These are phyloP conservation scores for Aspergillus coremiiformis DNA, from an alignment of 495 filamentous ascomycete genomes.

Conservation along the genomic window DNA sequence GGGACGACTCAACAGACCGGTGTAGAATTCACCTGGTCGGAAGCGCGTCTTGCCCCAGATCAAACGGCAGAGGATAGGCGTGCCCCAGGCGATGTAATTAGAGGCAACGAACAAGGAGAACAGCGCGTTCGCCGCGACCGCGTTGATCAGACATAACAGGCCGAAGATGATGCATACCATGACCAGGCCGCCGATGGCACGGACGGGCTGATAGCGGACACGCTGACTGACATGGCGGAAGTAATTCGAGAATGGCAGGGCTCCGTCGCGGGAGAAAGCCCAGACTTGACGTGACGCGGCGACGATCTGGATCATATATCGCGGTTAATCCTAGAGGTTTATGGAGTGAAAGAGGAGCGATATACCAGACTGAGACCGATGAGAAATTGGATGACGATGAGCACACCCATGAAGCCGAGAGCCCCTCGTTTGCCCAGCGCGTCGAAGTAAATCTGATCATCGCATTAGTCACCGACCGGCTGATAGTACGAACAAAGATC, in stretches of 20 bases:
- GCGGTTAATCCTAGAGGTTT: neutral
- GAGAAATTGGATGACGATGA: constrained; percentile 39
- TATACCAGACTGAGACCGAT: constrained; percentile 38
- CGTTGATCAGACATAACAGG: constrained; percentile 47
- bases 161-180: constrained; percentile 46
- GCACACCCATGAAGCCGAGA: constrained; percentile 39
- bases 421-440: constrained; percentile 39
- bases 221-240: constrained; percentile 45
- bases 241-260: constrained; percentile 51
- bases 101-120: constrained; percentile 53
- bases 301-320: constrained; percentile 26
- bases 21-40: constrained; percentile 50
- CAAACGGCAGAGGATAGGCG: constrained; percentile 51
- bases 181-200: constrained; percentile 47
- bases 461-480: too few relatives aligned
- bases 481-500: neutral
- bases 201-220: constrained; percentile 49
- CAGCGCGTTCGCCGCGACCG: constrained; percentile 48
- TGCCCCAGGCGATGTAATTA: constrained; percentile 52
- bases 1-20: constrained; percentile 39
- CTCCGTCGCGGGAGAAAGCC: constrained; percentile 52
- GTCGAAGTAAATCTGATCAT: constrained; percentile 35
- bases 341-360: constrained; percentile 19
- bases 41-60: constrained; percentile 54
- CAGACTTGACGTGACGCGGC: constrained; percentile 48